These are phyloP conservation scores for Plasmodium blacklocki DNA, from an alignment of 169 alveolate genomes.

Conservation along the genomic window DNA sequence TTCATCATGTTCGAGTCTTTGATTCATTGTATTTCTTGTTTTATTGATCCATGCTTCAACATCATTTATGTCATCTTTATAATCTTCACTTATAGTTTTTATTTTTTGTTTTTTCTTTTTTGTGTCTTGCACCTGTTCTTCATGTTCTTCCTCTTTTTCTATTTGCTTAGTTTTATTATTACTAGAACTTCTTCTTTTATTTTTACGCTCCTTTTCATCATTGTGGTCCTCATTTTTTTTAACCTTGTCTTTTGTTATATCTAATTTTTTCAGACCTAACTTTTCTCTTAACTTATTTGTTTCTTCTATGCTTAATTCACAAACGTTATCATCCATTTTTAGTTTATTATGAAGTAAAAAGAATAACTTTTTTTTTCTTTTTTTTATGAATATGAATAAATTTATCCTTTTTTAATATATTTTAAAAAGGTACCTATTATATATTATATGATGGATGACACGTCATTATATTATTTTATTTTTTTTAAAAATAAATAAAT, in stretches of 20 bases:
- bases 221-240: neutral
- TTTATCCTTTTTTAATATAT: neutral
- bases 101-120: neutral
- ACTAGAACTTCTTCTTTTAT: neutral
- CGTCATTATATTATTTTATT: neutral
- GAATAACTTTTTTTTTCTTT: neutral
- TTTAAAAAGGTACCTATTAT: no score
- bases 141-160: neutral
- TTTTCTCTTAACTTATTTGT: conserved; percentile 72
- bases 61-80: conserved; percentile 58
- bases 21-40: conserved; percentile 57
- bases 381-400: neutral
- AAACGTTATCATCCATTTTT: conserved; percentile 38
- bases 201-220: neutral
- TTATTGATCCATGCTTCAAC: conserved; percentile 50
- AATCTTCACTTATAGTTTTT: conserved; percentile 44
- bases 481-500: neutral
- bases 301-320: conserved; percentile 63
- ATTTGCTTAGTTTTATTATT: neutral
- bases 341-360: neutral
- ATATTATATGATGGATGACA: neutral
- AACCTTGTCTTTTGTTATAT: conserved; percentile 11
- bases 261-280: conserved; percentile 63
- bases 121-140: neutral
- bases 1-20: conserved; percentile 23